phyloP scores from a whole-genome alignment of 2,329 filamentous ascomycete species.

The Acarospora socialis region DNA sequence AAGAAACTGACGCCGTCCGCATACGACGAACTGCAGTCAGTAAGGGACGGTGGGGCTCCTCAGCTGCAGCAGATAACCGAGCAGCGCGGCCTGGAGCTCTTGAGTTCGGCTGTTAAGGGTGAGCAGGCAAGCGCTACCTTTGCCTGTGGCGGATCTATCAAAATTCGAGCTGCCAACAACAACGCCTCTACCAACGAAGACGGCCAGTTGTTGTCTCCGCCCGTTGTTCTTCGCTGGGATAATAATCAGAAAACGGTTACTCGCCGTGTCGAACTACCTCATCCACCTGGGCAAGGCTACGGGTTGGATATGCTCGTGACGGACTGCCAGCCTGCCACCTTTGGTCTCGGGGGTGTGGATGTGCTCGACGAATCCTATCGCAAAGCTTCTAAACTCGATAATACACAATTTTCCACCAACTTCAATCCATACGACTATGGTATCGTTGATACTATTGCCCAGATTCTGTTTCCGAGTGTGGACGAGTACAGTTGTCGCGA shows the following conservation, averaged over 20 bases:
- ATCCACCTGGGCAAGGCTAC: background rate
- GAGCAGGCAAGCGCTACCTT: constrained; percentile 8
- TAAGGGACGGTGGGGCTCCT: too few species aligned
- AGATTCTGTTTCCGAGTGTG: constrained; percentile 29
- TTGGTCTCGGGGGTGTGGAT: constrained; percentile 32
- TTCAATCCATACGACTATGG: constrained; percentile 39
- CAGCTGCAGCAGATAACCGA: too few species aligned
- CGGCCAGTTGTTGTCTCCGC: constrained; percentile 4
- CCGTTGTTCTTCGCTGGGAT: constrained; percentile 9
- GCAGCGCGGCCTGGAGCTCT: too few species aligned
- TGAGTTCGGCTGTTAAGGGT: too few species aligned
- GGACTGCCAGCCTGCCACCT: constrained; percentile 33
- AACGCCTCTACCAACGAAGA: background rate
- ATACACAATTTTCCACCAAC: constrained; percentile 29
- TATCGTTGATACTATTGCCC: constrained; percentile 37
- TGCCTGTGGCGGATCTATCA: constrained; percentile 12
- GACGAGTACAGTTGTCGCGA: too few species aligned
- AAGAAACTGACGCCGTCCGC: too few species aligned
- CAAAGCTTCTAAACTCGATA: constrained; percentile 39
- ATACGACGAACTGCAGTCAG: too few species aligned
- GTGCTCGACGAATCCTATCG: constrained; percentile 39
- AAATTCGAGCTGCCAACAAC: background rate
- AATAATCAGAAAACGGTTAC: background rate
- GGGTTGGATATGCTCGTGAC: constrained; percentile 16
- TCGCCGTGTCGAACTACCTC: constrained; percentile 1